Conservation (phyloP, 106 monocot genomes). For the Gastrodia elata region DNA sequence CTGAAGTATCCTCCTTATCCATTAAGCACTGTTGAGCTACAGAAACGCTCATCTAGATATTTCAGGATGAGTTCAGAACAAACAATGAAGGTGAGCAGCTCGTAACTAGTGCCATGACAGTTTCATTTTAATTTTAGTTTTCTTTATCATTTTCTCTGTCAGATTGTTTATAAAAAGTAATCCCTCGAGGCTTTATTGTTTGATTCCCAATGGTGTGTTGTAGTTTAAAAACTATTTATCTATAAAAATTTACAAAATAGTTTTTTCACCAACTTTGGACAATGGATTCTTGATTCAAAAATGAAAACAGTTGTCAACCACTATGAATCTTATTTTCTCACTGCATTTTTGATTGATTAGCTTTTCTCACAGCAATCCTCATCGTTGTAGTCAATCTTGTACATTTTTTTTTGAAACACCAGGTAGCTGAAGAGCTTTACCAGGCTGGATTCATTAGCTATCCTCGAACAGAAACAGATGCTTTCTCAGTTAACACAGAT, state of each 20-base stretch:
- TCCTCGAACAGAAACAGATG: constrained; percentile 96
- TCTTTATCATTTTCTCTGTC: not conserved
- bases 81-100: constrained; percentile 73
- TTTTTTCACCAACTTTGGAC: not conserved
- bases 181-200: not conserved
- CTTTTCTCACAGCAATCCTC: not conserved
- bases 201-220: not conserved
- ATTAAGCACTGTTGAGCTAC: constrained; percentile 84
- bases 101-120: not conserved
- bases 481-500: constrained; percentile 76
- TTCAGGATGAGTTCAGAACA: constrained; percentile 95
- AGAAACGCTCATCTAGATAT: constrained; percentile 97
- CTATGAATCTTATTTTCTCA: not conserved
- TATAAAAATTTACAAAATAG: not conserved
- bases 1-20: constrained; percentile 97
- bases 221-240: not conserved
- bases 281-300: not conserved
- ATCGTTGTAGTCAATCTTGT: not conserved
- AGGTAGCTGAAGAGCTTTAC: constrained; percentile 93
- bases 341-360: constrained; percentile 2
- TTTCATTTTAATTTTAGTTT: not conserved
- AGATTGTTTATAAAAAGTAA: not conserved
- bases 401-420: not conserved
- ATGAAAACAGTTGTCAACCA: not conserved
- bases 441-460: constrained; percentile 98